Evolutionary conservation across 2,329 filamentous ascomycete genomes (phyloP), one percentile per base, ranked within the genome.

Genomic region (Fusarium algeriense): DNA sequence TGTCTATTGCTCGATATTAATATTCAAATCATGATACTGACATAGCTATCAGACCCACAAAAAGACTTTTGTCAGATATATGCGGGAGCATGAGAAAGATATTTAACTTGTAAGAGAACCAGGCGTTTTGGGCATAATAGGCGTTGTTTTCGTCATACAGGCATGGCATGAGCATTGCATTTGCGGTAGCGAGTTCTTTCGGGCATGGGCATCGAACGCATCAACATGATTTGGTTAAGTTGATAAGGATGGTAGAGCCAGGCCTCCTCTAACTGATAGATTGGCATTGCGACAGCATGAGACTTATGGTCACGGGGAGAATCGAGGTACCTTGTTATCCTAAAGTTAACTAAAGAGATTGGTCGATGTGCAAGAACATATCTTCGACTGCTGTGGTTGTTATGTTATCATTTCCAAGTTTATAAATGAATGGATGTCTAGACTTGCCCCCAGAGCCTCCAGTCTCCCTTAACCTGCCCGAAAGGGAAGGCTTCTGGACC

Each of bases 21-120:
- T 26, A 23, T 52, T 40, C 23, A 38, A 40, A 43, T 43, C 28
- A 30, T 23, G 26, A 49, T 52, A 43, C 70, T 74, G 54, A 76
- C 60, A 49, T 43, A 26, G 41, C 23, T n/a, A 32, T 45, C 40
- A 93, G 91, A 89, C 92, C 54, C 96, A 99, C 81, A 98, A 98
- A 85, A 99, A 99, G 85, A 91, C 90, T 7, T 98, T 99, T 83
- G 95, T 97, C 65, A 95, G 93, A 80, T 98, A 97, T 79, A 92
- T 97, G 81, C 93, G 95, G 73, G 92, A 97, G 77, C 83, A 95
- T 48, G 93, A 96, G 78, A 86, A 91, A 73, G 78, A 84, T 41
- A 56, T 37, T 77, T 60, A 67, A 55, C 17, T 43, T 56, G 32
- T 34, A 34, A 49, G 43, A 20, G n/a, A 45, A 38, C 20, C 28